Evolutionary conservation across 768 basidiomycete genomes (phyloP).

Genomic region (Tricholoma sp.): DNA sequence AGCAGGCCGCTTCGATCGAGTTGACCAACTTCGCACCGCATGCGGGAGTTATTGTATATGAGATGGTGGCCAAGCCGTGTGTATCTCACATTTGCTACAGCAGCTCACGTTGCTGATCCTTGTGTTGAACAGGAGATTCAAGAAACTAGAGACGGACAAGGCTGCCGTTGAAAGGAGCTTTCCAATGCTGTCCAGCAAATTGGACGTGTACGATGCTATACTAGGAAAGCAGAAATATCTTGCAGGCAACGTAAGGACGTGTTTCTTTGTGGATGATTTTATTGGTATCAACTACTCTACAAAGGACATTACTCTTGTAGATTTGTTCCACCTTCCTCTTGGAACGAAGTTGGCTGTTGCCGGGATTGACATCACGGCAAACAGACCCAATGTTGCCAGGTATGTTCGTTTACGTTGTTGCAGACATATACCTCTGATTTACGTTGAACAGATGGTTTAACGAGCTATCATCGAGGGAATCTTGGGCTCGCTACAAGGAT

Average conservation of each 20-base stretch:
- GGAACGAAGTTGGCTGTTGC: constrained; percentile 13
- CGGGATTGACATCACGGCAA: constrained; percentile 18
- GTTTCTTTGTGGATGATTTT: neutral
- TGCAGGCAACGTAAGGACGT: constrained; percentile 38
- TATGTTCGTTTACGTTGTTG: constrained; percentile 9
- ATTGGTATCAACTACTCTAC: neutral
- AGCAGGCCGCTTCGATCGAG: constrained; percentile 41
- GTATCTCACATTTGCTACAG: constrained; percentile 7
- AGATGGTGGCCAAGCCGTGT: constrained; percentile 43
- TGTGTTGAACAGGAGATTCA: too few species aligned
- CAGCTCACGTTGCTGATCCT: neutral
- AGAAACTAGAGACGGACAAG: neutral
- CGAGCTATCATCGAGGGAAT: too few species aligned
- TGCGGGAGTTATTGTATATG: constrained; percentile 27
- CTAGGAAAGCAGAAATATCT: constrained; percentile 40
- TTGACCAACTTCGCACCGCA: constrained; percentile 35
- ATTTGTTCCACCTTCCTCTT: constrained; percentile 36
- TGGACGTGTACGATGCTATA: constrained; percentile 40
- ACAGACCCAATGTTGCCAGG: constrained; percentile 35
- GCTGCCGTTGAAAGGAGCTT: constrained; percentile 14
- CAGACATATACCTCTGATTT: too few species aligned
- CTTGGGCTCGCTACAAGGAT: too few species aligned
- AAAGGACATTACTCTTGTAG: constrained; percentile 32
- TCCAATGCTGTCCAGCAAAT: constrained; percentile 24
- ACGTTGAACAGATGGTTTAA: too few species aligned